A percentile compares a stretch with the other conserved stretches of the same genome.
phyloP scores from a whole-genome alignment of 805 yeast species.

The Kazachstania kunashirensis region DNA sequence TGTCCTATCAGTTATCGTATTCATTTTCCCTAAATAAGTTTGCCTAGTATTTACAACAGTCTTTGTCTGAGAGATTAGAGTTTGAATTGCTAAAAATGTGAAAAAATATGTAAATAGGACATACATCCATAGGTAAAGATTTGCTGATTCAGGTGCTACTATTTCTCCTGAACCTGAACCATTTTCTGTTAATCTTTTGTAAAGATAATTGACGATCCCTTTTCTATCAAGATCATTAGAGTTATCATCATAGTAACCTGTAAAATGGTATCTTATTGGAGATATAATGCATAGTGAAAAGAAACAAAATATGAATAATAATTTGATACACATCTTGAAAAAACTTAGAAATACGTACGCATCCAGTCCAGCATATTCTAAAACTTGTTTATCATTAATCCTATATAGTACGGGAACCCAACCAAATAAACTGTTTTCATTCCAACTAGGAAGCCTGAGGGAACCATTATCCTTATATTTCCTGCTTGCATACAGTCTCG shows the following conservation, averaged over 20 bases:
- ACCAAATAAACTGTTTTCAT: conserved; percentile 49
- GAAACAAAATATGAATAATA: conserved; percentile 52
- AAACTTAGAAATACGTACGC: conserved; percentile 87
- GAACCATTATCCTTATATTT: conserved; percentile 28
- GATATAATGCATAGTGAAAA: conserved; percentile 70
- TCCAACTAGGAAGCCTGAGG: conserved; percentile 27
- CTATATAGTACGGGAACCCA: conserved; percentile 66
- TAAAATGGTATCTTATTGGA: conserved; percentile 73
- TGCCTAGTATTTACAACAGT: conserved; percentile 74
- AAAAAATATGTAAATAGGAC: conserved; percentile 80
- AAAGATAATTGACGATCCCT: background rate
- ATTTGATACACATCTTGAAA: conserved; percentile 76
- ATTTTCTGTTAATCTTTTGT: conserved; percentile 12
- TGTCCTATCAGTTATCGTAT: conserved; percentile 85
- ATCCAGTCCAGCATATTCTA: conserved; percentile 88
- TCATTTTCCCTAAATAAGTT: conserved; percentile 71
- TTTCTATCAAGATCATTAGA: conserved; percentile 27
- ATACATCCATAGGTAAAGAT: conserved; percentile 68
- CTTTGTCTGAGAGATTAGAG: conserved; percentile 59
- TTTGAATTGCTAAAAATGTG: conserved; percentile 53
- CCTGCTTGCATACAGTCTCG: conserved; percentile 79
- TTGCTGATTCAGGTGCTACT: conserved; percentile 34
- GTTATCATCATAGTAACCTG: conserved; percentile 68
- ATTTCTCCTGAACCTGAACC: conserved; percentile 13
- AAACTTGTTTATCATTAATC: conserved; percentile 63